A percentile compares a stretch with the other conserved stretches of the same genome.
Evolutionary conservation across 2,329 filamentous ascomycete species (phyloP).

Genomic region (Eutypa lata): DNA sequence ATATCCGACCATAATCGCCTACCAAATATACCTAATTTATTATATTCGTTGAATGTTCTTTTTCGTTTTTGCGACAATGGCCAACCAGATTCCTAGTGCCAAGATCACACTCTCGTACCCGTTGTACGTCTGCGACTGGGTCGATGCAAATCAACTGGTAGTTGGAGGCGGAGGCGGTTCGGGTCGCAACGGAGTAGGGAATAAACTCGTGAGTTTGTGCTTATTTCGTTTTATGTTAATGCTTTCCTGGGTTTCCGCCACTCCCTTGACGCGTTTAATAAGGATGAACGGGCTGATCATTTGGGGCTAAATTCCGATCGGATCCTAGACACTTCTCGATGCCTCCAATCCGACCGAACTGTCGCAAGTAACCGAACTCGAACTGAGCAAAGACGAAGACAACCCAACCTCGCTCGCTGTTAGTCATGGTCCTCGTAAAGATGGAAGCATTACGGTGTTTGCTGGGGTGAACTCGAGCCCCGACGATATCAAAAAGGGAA

Average conservation of each 20-base stretch:
- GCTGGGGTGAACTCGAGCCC: slow-evolving; percentile 84
- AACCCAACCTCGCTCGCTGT: slow-evolving; percentile 80
- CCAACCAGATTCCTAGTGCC: slow-evolving; percentile 41
- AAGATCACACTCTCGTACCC: slow-evolving; percentile 75
- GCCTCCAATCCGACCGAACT: slow-evolving; percentile 62
- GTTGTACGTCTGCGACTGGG: slow-evolving; percentile 79
- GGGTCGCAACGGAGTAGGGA: slow-evolving; percentile 75
- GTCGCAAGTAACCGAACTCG: slow-evolving; percentile 66
- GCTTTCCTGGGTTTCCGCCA: too few relatives aligned
- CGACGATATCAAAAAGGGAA: slow-evolving; percentile 67
- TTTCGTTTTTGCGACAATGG: slow-evolving; percentile 22
- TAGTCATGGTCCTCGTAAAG: slow-evolving; percentile 59
- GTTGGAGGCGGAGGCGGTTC: slow-evolving; percentile 87
- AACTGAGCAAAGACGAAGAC: slow-evolving; percentile 81
- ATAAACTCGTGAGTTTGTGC: slow-evolving; percentile 68
- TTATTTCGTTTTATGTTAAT: background rate
- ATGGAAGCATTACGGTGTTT: slow-evolving; percentile 55
- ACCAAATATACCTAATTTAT: background rate
- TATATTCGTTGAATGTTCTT: background rate
- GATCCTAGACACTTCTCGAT: slow-evolving; percentile 65
- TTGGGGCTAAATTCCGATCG: background rate
- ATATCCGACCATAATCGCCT: background rate
- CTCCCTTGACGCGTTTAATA: background rate
- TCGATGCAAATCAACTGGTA: slow-evolving; percentile 70
- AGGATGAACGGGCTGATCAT: background rate